These are phyloP conservation scores for Westerdykella ornata DNA, from an alignment of 2,329 filamentous ascomycete genomes.

Conservation along the genomic window DNA sequence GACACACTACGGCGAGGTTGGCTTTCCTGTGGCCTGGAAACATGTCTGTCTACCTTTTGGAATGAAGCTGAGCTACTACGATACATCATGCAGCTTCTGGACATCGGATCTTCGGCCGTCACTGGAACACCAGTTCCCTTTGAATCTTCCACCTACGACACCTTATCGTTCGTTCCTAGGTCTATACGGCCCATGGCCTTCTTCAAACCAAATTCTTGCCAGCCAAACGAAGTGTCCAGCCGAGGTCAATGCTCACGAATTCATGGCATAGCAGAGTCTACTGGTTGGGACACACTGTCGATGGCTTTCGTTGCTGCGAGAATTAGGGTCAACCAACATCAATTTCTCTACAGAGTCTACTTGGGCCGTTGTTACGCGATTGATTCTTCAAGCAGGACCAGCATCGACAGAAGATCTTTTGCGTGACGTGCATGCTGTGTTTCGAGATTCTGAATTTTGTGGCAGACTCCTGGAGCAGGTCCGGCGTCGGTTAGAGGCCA, in stretches of 20 bases:
- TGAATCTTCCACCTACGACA: constrained; percentile 36
- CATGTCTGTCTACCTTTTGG: constrained; percentile 45
- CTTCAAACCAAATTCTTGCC: constrained; percentile 51
- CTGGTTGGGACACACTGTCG: constrained; percentile 43
- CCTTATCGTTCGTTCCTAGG: constrained; percentile 35
- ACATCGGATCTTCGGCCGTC: constrained; percentile 31
- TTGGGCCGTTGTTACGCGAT: constrained; percentile 44
- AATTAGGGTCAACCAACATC: constrained; percentile 49
- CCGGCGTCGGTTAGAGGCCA: constrained; percentile 39
- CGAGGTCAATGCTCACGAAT: constrained; percentile 48
- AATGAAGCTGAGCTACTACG: constrained; percentile 45
- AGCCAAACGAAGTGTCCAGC: constrained; percentile 46
- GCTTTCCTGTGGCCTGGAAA: constrained; percentile 39
- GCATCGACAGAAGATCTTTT: constrained; percentile 21
- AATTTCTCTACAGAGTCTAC: constrained; percentile 55
- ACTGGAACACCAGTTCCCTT: constrained; percentile 43
- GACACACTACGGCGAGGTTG: constrained; percentile 44
- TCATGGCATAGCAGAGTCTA: constrained; percentile 46
- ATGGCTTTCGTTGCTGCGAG: constrained; percentile 46
- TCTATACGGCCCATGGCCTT: constrained; percentile 32
- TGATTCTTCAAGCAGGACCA: constrained; percentile 54
- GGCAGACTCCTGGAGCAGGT: constrained; percentile 45
- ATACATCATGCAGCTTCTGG: constrained; percentile 38
- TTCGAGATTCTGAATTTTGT: constrained; percentile 49
- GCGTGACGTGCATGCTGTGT: constrained; percentile 45